Conservation (phyloP, 2,329 filamentous ascomycete genomes). For the Sporothrix schenckii region DNA sequence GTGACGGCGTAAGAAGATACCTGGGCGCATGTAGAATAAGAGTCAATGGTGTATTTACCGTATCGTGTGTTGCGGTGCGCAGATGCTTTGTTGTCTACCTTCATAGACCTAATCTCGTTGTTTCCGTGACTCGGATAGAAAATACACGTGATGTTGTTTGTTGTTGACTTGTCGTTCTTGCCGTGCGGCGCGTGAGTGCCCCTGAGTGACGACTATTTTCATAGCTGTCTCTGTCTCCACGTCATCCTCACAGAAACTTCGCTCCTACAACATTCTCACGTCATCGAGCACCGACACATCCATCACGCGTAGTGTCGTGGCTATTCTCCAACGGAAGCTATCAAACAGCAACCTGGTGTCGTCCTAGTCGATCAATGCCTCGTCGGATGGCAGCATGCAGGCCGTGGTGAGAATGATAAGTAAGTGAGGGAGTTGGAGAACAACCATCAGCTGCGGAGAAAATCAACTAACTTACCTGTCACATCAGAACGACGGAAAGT, state of each 20-base stretch:
- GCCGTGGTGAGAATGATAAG: neutral
- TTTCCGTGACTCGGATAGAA: neutral
- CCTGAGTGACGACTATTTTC: neutral
- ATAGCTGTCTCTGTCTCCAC: neutral
- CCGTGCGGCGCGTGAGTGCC: neutral
- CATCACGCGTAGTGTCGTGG: neutral
- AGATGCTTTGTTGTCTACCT: too few species aligned
- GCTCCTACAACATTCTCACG: neutral
- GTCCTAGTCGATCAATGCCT: neutral
- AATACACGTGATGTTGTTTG: neutral
- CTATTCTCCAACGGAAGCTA: neutral
- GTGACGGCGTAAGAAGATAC: too few species aligned
- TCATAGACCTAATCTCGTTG: too few species aligned
- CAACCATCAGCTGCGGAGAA: neutral
- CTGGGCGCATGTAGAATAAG: neutral
- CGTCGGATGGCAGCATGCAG: conserved; percentile 8
- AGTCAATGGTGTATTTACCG: neutral
- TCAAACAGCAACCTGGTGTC: conserved; percentile 2
- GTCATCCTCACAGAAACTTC: neutral
- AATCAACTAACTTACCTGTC: neutral
- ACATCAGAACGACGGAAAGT: neutral
- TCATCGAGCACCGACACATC: neutral
- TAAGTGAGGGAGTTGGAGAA: neutral
- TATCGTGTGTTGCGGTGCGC: too few species aligned
- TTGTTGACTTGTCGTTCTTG: neutral